Evolutionary conservation across 1,139 yeast genomes (phyloP), one percentile per base, ranked within the genome.

Genomic region (Suhomyces terraborum): DNA sequence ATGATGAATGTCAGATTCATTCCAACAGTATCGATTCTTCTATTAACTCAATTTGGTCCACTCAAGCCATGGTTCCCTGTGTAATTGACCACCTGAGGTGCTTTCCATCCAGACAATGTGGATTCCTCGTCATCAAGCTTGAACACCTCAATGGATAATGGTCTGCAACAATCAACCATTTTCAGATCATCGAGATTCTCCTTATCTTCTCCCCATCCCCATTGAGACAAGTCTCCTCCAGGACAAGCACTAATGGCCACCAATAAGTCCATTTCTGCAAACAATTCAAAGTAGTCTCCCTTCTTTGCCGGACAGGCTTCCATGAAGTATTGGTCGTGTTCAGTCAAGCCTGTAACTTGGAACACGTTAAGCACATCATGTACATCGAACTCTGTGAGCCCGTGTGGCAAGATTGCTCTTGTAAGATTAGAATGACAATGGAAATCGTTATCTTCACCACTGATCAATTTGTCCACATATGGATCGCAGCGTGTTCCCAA

Each of bases 401-500:
- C 86, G 48, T 66, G 65, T 1, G 84, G 83, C 43, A 75, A 52
- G 2, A 82, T 73, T 0, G 86, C 80, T 32, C 87, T 66, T 16
- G 76, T 73, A 48, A 82, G 67, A 54, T 81, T 81, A 28, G 84
- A 79, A 55, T 82, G 87, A 57, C 87, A 82, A 55, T 82, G 87
- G 60, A 73, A 73, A 52, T 81, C 84, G 54, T 78, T 77, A 49
- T 80, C 84, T 54, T 79, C 79, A 18, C 84, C 84, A 42, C 82
- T 78, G 37, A 82, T 66, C 48, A 81, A 61, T 46, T 77, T 79
- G 53, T 81, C 86, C 7, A 80, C 84, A 51, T 81, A 81, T 1
- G 87, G 87, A 50, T 81, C 87, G 54, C 87, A 81, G 46, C 87
- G 66, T 1, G 87, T 81, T 21, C 87, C 87, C 55, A 81, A 66